Evolutionary conservation across 495 filamentous ascomycete genomes (phyloP), one percentile per base, ranked within the genome.

Genomic region (Pyrenopolyporus hunteri): DNA sequence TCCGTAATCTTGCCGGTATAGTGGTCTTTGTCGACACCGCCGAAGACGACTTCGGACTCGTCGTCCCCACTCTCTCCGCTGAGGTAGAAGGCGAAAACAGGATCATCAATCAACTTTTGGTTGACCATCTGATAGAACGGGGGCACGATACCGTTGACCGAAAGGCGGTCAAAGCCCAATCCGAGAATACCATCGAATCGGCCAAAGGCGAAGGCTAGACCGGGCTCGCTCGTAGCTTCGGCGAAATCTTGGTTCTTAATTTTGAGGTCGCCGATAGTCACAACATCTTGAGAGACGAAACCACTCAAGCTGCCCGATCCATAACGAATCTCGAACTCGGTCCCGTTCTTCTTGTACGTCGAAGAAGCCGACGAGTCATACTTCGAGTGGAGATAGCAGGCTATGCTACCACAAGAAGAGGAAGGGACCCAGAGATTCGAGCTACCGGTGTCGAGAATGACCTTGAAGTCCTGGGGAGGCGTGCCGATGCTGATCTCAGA

Each of bases 351-450:
- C 83, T 94, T 88, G 84, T 91, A 96, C n/a, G 92, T 89, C 23
- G 86, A 92, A 33, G 95, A 99, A 1, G 86, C 75, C 22, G 89
- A 91, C 45, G 90, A 92, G 75, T 98, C 94, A 77, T 96, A 99
- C 82, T 93, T 99, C 73, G 73, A 84, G 82, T 99, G 95, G 54
- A 99, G 88, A 75, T 92, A 99, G 83, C 95, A 99, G 58, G 95
- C 95, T 67, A 99, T 99, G 47, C 93, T 97, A 68, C 86, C 89
- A 75, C 95, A 99, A 64, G 91, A 81, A 10, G 82, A 79, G 2
- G 92, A 97, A 3, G 95, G 95, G 48, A 99, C 95, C 95, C 95
- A 99, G 50, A 99, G 83, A 80, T 99, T 99, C 63, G 95, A 99
- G 82, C 93, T 97, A 60, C 95, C 95, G 20, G 95, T 99, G 72